These are phyloP conservation scores for Wolfiporia cocos DNA, from an alignment of 1,284 basidiomycete genomes.

Conservation along the genomic window DNA sequence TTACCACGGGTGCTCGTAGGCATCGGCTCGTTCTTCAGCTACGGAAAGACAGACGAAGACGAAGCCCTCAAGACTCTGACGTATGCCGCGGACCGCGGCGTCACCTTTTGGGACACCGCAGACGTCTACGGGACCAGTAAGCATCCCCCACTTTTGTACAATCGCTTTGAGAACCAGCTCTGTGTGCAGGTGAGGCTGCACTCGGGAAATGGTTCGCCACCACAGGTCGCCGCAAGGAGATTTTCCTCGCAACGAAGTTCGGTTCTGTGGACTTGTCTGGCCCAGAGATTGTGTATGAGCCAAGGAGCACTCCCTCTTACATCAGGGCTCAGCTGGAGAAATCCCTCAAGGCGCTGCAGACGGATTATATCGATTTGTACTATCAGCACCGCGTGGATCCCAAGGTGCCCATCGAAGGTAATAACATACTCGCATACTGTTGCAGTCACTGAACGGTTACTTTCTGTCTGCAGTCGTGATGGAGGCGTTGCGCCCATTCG, in stretches of 20 bases:
- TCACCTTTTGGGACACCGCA: too few species aligned
- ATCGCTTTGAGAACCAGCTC: too few species aligned
- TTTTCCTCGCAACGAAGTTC: not conserved
- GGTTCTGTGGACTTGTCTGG: not conserved
- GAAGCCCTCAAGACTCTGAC: too few species aligned
- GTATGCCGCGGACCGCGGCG: too few species aligned
- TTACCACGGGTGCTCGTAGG: not conserved
- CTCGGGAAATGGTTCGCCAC: not conserved
- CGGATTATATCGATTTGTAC: conserved; percentile 24
- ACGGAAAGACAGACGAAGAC: conserved; percentile 5
- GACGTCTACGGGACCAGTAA: not conserved
- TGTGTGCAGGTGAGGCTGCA: not conserved
- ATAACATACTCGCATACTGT: not conserved
- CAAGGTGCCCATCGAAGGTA: conserved; percentile 15
- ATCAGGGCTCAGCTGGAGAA: conserved; percentile 16
- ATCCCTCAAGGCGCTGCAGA: conserved; percentile 18
- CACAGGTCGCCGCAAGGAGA: not conserved
- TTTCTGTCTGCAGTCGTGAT: not conserved
- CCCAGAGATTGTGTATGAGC: not conserved
- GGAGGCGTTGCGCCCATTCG: not conserved
- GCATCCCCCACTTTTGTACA: not conserved
- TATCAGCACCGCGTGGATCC: conserved; percentile 26
- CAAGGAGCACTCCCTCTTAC: too few species aligned
- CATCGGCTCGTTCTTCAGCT: not conserved
- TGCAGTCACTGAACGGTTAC: not conserved